Conservation (phyloP, 2,329 filamentous ascomycete genomes). For the Talaromyces sp. region DNA sequence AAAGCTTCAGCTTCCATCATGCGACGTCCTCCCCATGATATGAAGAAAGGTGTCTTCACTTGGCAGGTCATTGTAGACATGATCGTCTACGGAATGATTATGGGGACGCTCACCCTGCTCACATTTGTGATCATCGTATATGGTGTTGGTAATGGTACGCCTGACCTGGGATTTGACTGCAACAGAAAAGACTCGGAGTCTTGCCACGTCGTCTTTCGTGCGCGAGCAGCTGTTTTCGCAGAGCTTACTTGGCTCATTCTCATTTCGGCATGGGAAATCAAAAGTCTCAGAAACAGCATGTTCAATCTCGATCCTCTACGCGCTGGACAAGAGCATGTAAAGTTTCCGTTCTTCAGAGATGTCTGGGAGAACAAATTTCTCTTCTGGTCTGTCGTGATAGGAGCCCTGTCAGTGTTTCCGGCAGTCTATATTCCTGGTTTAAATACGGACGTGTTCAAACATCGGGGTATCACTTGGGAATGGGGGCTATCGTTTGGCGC, state of each 20-base stretch:
- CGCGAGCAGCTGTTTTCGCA: constrained; percentile 69
- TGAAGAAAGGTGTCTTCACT: constrained; percentile 41
- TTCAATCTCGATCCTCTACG: constrained; percentile 57
- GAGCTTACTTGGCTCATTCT: constrained; percentile 71
- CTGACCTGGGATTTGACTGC: constrained; percentile 54
- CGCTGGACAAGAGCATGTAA: constrained; percentile 41
- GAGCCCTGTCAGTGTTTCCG: constrained; percentile 56
- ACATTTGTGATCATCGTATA: constrained; percentile 41
- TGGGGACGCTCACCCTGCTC: constrained; percentile 42
- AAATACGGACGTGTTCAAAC: constrained; percentile 63
- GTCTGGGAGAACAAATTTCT: constrained; percentile 71
- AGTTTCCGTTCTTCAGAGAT: constrained; percentile 58
- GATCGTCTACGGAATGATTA: constrained; percentile 45
- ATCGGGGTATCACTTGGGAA: constrained; percentile 63
- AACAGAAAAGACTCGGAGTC: constrained; percentile 48
- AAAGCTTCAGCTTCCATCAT: constrained; percentile 71
- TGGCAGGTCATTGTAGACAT: constrained; percentile 41
- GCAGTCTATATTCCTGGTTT: constrained; percentile 66
- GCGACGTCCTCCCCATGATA: constrained; percentile 70
- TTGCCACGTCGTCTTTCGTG: constrained; percentile 59
- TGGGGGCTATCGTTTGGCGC: constrained; percentile 65
- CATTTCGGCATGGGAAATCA: constrained; percentile 74
- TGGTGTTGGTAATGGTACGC: constrained; percentile 35
- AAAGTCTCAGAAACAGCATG: constrained; percentile 69
- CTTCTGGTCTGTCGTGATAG: constrained; percentile 60